Percentiles rank a stretch among this genome's conserved stretches.
These are phyloP conservation scores for Polygonum maritimum DNA, from an alignment of 148 eudicot species.

Conservation along the genomic window DNA sequence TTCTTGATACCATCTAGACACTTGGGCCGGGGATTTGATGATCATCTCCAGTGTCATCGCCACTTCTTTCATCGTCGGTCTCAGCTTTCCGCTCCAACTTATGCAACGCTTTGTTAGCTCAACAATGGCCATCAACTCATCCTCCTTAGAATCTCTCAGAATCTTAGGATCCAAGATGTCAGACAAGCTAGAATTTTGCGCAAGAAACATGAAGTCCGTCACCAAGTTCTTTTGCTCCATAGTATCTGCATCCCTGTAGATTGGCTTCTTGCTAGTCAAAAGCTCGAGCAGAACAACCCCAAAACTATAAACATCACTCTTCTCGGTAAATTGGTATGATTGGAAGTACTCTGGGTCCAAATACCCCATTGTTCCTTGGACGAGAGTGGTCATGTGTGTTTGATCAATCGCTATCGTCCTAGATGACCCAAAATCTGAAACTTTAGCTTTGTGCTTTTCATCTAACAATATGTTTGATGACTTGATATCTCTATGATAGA, in stretches of 20 bases:
- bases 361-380: conserved; percentile 9
- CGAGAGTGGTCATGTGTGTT: conserved; percentile 5
- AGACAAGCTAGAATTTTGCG: neutral
- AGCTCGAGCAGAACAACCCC: neutral
- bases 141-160: neutral
- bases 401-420: conserved; percentile 4
- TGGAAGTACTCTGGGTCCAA: conserved; percentile 2
- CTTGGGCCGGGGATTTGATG: neutral
- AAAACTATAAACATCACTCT: neutral
- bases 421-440: conserved; percentile 1
- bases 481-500: conserved; percentile 6
- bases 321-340: neutral
- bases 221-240: conserved; percentile 10
- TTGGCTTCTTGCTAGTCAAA: conserved; percentile 1
- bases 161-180: neutral
- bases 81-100: neutral
- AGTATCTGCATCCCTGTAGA: neutral
- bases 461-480: conserved; percentile 3
- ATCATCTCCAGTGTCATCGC: conserved; percentile 5
- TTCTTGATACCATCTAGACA: neutral
- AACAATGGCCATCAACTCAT: neutral
- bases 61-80: conserved; percentile 6
- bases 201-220: neutral
- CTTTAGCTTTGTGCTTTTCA: neutral
- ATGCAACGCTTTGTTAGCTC: conserved; percentile 2